Base-by-base conservation (phyloP, 306 rosid species). In the Trifolium subterraneum region DNA sequence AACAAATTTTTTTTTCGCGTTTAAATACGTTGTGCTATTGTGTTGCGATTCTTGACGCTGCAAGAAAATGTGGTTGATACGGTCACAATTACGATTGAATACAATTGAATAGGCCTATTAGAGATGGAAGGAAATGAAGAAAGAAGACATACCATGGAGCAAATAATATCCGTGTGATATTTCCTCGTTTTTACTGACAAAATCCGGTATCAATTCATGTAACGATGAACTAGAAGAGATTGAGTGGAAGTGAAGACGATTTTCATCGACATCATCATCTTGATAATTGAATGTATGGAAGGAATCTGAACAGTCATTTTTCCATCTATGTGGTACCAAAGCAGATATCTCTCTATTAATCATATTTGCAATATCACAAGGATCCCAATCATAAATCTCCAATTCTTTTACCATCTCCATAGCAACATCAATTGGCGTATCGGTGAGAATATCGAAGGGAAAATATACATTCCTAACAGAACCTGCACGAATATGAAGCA, bases 321-420 rank as follows among this genome's bases (percentile, higher is more conserved):
- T 54, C 75, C 81, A 85, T 86, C 87, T 74, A 63, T 77, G 77
- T 20, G 98, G 98, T 64, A 86, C 71, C 27, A 90, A 73, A 65
- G 89, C 86, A 55, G 89, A 89, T 64, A 93, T 88, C 78, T 90
- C 98, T 64, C 85, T 92, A 73, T 93, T 90, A 39, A 93, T 93
- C 98, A 90, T 90, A 62, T 82, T 83, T 6, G 98, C 97, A 72
- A 93, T 93, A 80, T 89, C 98, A 59, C 42, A 89, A 27, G 98
- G 98, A 68, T 86, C 97, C 98, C 93, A 87, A 81, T 87, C 96
- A 33, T 66, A 61, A 45, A 93, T 90, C 78, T 90, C 98, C 85
- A 93, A 82, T 81, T 93, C 98, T 79, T 85, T 93, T 79, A 93
- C 97, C 98, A 93, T 93, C 81, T 93, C 98, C 52, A 66, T 85